Conservation (phyloP, 306 rosid genomes). For the Herpetospermum pedunculosum region DNA sequence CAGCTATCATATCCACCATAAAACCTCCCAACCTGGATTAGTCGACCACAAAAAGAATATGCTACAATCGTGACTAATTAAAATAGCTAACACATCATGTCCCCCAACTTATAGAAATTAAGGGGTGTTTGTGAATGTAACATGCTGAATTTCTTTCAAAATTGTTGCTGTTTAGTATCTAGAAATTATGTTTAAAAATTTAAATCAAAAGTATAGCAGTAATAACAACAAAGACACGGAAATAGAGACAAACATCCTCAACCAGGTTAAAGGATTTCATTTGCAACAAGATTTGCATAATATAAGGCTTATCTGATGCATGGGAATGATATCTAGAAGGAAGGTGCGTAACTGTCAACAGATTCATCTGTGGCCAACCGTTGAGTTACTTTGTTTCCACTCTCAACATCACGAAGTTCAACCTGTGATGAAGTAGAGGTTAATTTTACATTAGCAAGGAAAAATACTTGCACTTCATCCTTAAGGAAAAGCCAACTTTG, state of each 20-base stretch:
- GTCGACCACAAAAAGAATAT: not conserved
- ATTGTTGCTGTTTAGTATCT: not conserved
- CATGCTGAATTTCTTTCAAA: not conserved
- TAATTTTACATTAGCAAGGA: not conserved
- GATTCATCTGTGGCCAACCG: conserved; percentile 59
- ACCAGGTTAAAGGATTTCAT: not conserved
- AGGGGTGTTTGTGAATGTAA: not conserved
- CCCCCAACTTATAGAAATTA: not conserved
- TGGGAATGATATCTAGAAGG: not conserved
- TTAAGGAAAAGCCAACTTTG: not conserved
- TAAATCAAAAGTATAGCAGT: not conserved
- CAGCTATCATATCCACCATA: not conserved
- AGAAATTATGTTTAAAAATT: not conserved
- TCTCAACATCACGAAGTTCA: conserved; percentile 76
- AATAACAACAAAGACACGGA: not conserved
- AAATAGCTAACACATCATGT: not conserved
- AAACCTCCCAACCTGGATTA: not conserved
- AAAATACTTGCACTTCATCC: not conserved
- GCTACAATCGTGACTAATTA: not conserved
- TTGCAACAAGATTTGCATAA: not conserved
- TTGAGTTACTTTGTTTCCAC: conserved; percentile 71
- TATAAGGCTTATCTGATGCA: not conserved
- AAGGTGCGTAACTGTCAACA: conserved; percentile 57
- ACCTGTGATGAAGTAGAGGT: conserved; percentile 42
- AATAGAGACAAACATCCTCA: not conserved